Conservation (phyloP, 2,329 filamentous ascomycete genomes). For the Calonectria montana region DNA sequence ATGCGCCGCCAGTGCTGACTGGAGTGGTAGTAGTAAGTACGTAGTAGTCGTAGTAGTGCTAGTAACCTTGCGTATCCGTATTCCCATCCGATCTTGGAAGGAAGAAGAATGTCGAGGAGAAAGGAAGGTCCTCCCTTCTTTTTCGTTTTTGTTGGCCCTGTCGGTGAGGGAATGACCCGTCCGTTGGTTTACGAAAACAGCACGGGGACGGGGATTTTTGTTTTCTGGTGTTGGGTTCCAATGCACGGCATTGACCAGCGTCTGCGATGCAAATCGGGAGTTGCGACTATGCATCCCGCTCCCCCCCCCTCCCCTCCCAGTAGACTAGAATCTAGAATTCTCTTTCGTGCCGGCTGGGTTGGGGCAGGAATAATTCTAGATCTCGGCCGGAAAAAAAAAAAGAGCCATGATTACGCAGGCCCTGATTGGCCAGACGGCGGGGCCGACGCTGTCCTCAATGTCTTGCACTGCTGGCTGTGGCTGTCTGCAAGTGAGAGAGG, state of each 20-base stretch:
- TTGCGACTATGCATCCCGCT: neutral
- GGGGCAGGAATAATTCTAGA: slow-evolving; percentile 8
- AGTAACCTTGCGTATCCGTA: neutral
- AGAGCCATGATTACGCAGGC: neutral
- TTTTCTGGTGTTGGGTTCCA: neutral
- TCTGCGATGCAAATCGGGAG: neutral
- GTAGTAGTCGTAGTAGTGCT: too few species aligned
- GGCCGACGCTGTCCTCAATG: neutral
- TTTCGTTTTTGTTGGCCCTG: neutral
- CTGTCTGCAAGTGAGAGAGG: slow-evolving; percentile 1
- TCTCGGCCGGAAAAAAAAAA: neutral
- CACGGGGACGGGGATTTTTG: neutral
- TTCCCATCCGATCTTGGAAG: neutral
- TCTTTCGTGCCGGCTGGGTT: slow-evolving; percentile 1
- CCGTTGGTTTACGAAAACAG: neutral
- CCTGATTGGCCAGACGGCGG: neutral
- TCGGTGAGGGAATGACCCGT: neutral
- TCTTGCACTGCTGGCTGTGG: neutral
- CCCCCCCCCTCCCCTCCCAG: neutral
- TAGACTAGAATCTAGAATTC: neutral
- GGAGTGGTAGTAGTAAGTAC: neutral
- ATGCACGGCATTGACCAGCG: neutral
- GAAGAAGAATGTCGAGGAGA: neutral
- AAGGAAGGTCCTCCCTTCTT: neutral
- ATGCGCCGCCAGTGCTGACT: neutral